Conservation (phyloP, 129 eudicot species). For the Gnaphalium uliginosum region DNA sequence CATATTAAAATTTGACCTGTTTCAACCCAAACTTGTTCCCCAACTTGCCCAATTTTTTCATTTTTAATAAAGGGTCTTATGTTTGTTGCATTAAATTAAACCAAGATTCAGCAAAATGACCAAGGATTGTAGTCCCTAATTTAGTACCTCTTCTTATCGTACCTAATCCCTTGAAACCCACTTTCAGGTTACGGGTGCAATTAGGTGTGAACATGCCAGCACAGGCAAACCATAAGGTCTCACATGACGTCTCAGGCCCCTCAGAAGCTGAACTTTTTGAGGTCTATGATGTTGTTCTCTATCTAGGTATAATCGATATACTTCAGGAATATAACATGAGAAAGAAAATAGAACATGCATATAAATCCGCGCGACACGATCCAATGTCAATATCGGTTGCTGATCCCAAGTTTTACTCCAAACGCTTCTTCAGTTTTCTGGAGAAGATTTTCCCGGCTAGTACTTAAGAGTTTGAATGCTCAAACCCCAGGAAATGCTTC, state of each 20-base stretch:
- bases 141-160: neutral
- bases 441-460: neutral
- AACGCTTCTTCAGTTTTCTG: neutral
- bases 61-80: neutral
- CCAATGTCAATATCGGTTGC: slow-evolving; percentile 39
- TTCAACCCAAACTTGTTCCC: neutral
- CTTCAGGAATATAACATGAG: slow-evolving; percentile 66
- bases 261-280: slow-evolving; percentile 67
- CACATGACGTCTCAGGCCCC: slow-evolving; percentile 38
- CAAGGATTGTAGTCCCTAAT: neutral
- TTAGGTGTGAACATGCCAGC: slow-evolving; percentile 94
- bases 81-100: neutral
- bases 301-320: slow-evolving; percentile 73
- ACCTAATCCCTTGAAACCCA: neutral
- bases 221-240: slow-evolving; percentile 64
- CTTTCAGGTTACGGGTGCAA: slow-evolving; percentile 67
- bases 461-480: neutral
- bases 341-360: slow-evolving; percentile 68
- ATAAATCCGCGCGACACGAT: slow-evolving; percentile 53
- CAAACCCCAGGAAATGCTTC: neutral
- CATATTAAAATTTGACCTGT: too few species aligned
- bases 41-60: neutral
- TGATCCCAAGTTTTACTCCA: slow-evolving; percentile 52
- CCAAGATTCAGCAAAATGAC: neutral
- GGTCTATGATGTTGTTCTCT: slow-evolving; percentile 73